Evolutionary conservation across 2,329 filamentous ascomycete genomes (phyloP), one percentile per base, ranked within the genome.

Genomic region (Penicillium sclerotiorum): DNA sequence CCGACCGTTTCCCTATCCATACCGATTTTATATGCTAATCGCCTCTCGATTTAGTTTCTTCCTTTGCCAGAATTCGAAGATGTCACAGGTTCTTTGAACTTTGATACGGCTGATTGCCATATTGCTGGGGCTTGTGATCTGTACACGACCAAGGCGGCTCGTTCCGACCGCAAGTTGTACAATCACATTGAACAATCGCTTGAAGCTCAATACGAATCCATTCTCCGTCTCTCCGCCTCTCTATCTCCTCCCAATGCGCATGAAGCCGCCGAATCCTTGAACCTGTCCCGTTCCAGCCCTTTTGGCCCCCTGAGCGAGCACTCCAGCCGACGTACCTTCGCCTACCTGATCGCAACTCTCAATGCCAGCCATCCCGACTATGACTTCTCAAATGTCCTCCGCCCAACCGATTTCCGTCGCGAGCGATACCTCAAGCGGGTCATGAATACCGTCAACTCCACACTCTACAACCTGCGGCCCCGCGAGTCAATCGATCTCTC

Each of bases 331-430:
- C 86, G 93, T 59, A 96, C 90, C 0, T 97, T 95, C 72, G 92
- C 94, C 37, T 97, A 97, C 70, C 77, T 99, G 44, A 97, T 99
- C 61, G 94, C 94, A 30, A 97, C 93, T 0, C 79, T 99, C 28
- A 99, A 99, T 67, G 94, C 94, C 5, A 95, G 90, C 50, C 93
- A 99, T 73, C 86, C 89, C 2, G 90, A 99, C 73, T 97, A 99
- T 71, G 94, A 99, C 72, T 99, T 99, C 73, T 96, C 91, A 2
- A 88, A 96, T 66, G 87, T 94, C 27, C 78, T 97, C 50, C 86
- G 92, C 30, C 92, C 94, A 0, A 83, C 86, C 28, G 94, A 99
- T 69, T 99, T 99, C 71, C 87, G 87, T 61, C 86, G 88, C 56
- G 92, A 96, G 76, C 82, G 87, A 51, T 89, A 86, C 61, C 71